These are phyloP conservation scores for Colletotrichum plurivorum DNA, from an alignment of 2,329 filamentous ascomycete genomes.

Conservation along the genomic window DNA sequence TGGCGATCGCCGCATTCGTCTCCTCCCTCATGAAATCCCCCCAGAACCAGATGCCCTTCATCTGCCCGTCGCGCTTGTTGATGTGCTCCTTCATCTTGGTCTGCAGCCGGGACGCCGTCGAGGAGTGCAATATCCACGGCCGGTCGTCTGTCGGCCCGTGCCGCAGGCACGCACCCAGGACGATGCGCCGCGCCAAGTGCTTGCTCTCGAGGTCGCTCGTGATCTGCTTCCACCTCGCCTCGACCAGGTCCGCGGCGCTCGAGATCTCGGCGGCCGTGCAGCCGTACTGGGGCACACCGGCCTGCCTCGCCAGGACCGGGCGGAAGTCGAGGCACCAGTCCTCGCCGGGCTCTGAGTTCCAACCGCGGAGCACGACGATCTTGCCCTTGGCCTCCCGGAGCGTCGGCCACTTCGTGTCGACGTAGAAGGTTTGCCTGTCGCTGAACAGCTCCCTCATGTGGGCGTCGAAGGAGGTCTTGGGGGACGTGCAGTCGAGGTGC, in stretches of 20 bases:
- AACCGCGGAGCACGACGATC: constrained; percentile 15
- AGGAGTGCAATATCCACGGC: constrained; percentile 4
- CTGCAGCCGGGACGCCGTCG: constrained; percentile 10
- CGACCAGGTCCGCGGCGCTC: neutral
- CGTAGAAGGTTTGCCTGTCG: neutral
- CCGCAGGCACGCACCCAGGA: constrained; percentile 6
- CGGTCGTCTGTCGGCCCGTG: neutral
- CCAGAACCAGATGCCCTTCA: constrained; percentile 8
- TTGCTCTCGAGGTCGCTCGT: neutral
- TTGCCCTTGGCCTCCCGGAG: constrained; percentile 5
- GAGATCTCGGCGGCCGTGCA: neutral
- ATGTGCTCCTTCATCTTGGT: neutral
- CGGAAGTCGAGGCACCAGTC: neutral
- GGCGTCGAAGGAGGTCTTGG: neutral
- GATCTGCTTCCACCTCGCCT: neutral
- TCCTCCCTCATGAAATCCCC: constrained; percentile 22
- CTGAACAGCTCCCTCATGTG: neutral
- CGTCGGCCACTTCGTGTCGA: constrained; percentile 11
- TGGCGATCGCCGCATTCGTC: constrained; percentile 20
- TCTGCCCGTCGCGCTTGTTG: neutral
- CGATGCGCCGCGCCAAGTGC: neutral
- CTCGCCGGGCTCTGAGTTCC: neutral
- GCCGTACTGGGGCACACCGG: neutral
- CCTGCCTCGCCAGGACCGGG: neutral
- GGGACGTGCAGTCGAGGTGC: too few relatives aligned